These are phyloP conservation scores for Penicillium angulare DNA, from an alignment of 495 filamentous ascomycete species.

Conservation along the genomic window DNA sequence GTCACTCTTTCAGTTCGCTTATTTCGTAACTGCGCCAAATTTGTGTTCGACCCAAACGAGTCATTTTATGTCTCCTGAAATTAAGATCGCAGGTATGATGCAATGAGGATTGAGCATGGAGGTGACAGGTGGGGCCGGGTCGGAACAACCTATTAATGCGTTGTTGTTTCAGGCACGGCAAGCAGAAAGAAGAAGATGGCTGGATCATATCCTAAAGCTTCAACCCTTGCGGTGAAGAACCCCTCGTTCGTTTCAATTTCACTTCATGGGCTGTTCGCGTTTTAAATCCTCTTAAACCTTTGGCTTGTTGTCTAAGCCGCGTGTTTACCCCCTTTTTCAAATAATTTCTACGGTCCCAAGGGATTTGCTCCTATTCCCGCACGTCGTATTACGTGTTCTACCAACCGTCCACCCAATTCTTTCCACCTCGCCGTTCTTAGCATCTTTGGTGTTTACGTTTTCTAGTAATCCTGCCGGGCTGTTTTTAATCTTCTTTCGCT, in stretches of 20 bases:
- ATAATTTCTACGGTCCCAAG: background rate
- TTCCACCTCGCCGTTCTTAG: constrained; percentile 12
- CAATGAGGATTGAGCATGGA: constrained; percentile 6
- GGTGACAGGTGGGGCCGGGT: constrained; percentile 18
- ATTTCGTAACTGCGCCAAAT: no score
- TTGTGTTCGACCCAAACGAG: no score
- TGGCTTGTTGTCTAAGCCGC: constrained; percentile 6
- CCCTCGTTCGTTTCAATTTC: constrained; percentile 13
- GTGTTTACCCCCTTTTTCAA: background rate
- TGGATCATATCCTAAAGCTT: constrained; percentile 1
- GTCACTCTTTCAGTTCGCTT: no score
- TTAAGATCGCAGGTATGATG: constrained; percentile 14
- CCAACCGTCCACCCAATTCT: constrained; percentile 10
- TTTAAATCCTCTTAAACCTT: constrained; percentile 2
- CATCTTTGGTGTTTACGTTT: constrained; percentile 4
- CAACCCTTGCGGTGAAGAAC: constrained; percentile 18
- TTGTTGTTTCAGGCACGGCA: constrained; percentile 18
- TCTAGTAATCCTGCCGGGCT: background rate
- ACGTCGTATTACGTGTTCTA: constrained; percentile 9
- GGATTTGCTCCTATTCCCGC: constrained; percentile 2
- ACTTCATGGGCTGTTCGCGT: constrained; percentile 4
- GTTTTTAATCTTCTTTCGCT: background rate
- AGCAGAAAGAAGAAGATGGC: constrained; percentile 14
- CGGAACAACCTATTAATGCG: constrained; percentile 12
- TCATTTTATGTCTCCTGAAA: no score